These are phyloP conservation scores for Neurospora discreta DNA, from an alignment of 495 filamentous ascomycete species.

Conservation along the genomic window DNA sequence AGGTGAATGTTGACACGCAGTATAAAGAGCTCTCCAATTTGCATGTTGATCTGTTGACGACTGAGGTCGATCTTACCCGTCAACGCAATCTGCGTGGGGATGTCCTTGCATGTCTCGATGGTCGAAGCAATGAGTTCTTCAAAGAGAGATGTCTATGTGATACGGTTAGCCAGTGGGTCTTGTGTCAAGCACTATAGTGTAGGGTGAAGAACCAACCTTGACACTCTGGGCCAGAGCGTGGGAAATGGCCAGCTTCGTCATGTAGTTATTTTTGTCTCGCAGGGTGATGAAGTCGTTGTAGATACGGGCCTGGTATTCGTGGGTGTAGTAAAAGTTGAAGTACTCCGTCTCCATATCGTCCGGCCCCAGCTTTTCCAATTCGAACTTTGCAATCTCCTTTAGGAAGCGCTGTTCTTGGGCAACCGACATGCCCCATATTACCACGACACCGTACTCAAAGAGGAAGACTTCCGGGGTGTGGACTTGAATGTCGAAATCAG, in stretches of 20 bases:
- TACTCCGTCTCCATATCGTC: slow-evolving; percentile 91
- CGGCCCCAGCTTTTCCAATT: slow-evolving; percentile 71
- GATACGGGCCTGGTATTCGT: slow-evolving; percentile 92
- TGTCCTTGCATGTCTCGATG: slow-evolving; percentile 77
- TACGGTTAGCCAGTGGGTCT: not conserved
- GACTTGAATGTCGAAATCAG: slow-evolving; percentile 61
- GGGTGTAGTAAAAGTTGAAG: slow-evolving; percentile 98
- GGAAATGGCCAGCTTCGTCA: slow-evolving; percentile 94
- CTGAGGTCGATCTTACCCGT: slow-evolving; percentile 83
- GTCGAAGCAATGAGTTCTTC: slow-evolving; percentile 92
- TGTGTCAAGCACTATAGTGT: not conserved
- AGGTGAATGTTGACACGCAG: slow-evolving; percentile 94
- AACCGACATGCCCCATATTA: slow-evolving; percentile 96
- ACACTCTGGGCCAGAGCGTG: slow-evolving; percentile 92
- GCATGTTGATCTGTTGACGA: slow-evolving; percentile 88
- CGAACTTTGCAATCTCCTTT: slow-evolving; percentile 92
- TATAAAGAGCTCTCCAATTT: slow-evolving; percentile 96
- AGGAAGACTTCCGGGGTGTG: slow-evolving; percentile 91
- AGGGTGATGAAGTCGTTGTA: slow-evolving; percentile 98
- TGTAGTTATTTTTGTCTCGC: slow-evolving; percentile 86
- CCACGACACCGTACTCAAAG: slow-evolving; percentile 97
- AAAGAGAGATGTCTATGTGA: slow-evolving; percentile 76
- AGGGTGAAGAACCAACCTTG: slow-evolving; percentile 43
- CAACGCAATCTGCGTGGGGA: slow-evolving; percentile 79
- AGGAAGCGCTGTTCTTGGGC: slow-evolving; percentile 78